A percentile compares a stretch with the other conserved stretches of the same genome.
These are phyloP conservation scores for Cladorrhinum sp. DNA, from an alignment of 2,329 filamentous ascomycete genomes.

Conservation along the genomic window DNA sequence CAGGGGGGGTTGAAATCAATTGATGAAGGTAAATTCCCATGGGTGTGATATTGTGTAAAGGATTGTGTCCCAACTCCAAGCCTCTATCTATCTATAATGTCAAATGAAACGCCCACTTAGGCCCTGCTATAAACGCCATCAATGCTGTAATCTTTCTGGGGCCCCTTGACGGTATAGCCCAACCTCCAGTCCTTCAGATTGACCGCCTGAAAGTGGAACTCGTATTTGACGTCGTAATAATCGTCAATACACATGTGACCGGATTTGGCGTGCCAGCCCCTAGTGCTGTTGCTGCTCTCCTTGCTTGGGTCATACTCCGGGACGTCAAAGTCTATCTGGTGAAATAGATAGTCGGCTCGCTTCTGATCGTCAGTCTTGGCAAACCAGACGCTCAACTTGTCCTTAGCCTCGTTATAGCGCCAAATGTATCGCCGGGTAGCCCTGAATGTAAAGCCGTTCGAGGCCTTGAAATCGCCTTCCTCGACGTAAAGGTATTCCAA, in stretches of 20 bases:
- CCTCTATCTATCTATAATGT: too few relatives aligned
- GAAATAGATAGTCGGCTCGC: constrained; percentile 70
- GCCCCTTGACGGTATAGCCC: constrained; percentile 65
- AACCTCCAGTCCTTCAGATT: constrained; percentile 58
- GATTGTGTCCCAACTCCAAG: too few relatives aligned
- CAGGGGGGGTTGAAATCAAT: too few relatives aligned
- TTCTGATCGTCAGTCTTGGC: constrained; percentile 60
- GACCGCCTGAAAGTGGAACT: constrained; percentile 60
- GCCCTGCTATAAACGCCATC: constrained; percentile 48
- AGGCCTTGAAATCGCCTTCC: constrained; percentile 61
- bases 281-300: constrained; percentile 32
- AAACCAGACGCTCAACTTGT: constrained; percentile 71
- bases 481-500: constrained; percentile 68
- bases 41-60: too few relatives aligned
- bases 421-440: constrained; percentile 69
- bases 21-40: too few relatives aligned
- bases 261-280: constrained; percentile 61
- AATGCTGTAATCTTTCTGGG: constrained; percentile 70
- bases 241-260: constrained; percentile 70
- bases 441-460: constrained; percentile 54
- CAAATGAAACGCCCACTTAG: too few relatives aligned
- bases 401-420: constrained; percentile 60
- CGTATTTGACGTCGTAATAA: constrained; percentile 67
- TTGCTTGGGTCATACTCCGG: constrained; percentile 28
- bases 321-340: constrained; percentile 62